A percentile compares a stretch with the other conserved stretches of the same genome.
phyloP scores from a whole-genome alignment of 306 rosid genomes.

The Malus asiatica region DNA sequence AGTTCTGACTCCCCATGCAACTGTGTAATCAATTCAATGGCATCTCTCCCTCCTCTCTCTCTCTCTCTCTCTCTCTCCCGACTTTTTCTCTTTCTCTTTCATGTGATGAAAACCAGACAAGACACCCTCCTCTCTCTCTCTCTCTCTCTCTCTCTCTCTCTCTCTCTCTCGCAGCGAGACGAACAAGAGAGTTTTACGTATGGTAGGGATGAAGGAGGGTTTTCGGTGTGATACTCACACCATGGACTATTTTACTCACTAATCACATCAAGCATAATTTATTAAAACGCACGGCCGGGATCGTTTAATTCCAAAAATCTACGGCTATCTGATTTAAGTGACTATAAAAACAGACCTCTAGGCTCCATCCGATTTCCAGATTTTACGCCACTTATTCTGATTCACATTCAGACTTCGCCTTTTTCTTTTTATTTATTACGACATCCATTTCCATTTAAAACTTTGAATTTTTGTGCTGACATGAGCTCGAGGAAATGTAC shows the following conservation, averaged over 20 bases:
- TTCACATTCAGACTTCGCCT: not conserved
- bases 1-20: conserved; percentile 56
- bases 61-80: not conserved
- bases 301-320: not conserved
- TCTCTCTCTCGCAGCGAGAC: not conserved
- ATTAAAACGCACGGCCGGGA: not conserved
- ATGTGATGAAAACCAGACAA: no score
- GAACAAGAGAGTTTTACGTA: not conserved
- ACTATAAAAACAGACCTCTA: no score
- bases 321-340: not conserved
- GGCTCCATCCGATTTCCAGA: not conserved
- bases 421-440: no score
- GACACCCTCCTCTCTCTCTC: no score
- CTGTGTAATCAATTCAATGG: conserved; percentile 42
- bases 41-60: conserved; percentile 6
- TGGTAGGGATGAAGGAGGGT: not conserved
- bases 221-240: not conserved
- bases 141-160: not conserved
- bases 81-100: not conserved
- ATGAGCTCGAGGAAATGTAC: no score
- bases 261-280: not conserved
- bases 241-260: not conserved
- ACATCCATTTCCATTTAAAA: no score
- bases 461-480: no score
- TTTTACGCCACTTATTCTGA: not conserved